Evolutionary conservation across 2,329 filamentous ascomycete species (phyloP).

Genomic region (Aspergillus versicolor): DNA sequence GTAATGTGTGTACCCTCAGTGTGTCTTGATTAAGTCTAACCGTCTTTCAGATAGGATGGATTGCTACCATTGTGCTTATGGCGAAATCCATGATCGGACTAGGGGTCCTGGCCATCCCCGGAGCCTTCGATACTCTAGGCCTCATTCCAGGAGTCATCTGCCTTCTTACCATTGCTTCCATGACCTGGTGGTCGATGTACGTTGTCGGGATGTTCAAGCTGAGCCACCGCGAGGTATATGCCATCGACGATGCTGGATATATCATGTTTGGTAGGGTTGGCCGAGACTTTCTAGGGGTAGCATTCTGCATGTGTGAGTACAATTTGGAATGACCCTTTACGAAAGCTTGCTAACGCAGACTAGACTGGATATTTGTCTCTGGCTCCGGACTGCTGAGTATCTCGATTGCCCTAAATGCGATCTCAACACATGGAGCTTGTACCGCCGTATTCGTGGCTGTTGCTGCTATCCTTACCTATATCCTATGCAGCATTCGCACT

Average conservation of each 20-base stretch:
- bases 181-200: slow-evolving; percentile 52
- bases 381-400: slow-evolving; percentile 44
- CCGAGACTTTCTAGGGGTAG: slow-evolving; percentile 45
- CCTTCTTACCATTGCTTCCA: slow-evolving; percentile 39
- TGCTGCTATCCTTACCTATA: slow-evolving; percentile 19
- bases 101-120: slow-evolving; percentile 50
- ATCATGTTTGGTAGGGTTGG: slow-evolving; percentile 49
- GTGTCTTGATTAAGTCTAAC: too few relatives aligned
- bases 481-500: slow-evolving; percentile 32
- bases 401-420: slow-evolving; percentile 40
- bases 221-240: slow-evolving; percentile 55
- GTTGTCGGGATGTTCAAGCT: slow-evolving; percentile 54
- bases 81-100: slow-evolving; percentile 48
- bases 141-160: slow-evolving; percentile 49
- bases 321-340: background rate
- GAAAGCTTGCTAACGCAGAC: too few relatives aligned
- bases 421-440: slow-evolving; percentile 36
- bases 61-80: slow-evolving; percentile 45
- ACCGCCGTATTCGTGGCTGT: slow-evolving; percentile 24
- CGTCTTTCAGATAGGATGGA: slow-evolving; percentile 38
- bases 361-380: slow-evolving; percentile 37
- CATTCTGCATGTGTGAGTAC: slow-evolving; percentile 20
- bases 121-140: slow-evolving; percentile 46
- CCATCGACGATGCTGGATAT: slow-evolving; percentile 56
- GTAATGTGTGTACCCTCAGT: slow-evolving; percentile 20